These are phyloP conservation scores for Pecoramyces ruminantium DNA, from an alignment of 192 early-diverging fungal species.

Conservation along the genomic window DNA sequence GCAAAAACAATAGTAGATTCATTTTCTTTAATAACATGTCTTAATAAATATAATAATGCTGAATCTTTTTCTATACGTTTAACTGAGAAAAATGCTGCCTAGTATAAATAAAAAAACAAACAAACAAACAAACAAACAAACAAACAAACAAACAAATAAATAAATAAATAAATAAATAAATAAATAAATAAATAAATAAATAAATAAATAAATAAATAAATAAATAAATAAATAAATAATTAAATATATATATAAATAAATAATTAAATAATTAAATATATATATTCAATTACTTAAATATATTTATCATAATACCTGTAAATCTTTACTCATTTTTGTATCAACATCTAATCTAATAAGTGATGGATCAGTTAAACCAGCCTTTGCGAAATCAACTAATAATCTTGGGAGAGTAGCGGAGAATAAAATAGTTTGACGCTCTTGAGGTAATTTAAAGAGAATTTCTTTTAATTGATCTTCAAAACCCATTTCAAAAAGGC, in stretches of 20 bases:
- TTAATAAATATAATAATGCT: slow-evolving; percentile 67
- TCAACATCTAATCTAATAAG: slow-evolving; percentile 88
- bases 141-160: too few species aligned
- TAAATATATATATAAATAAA: too few species aligned
- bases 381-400: slow-evolving; percentile 92
- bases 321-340: slow-evolving; percentile 81
- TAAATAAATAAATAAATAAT: background rate
- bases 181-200: slow-evolving; percentile 32
- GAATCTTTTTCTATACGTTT: slow-evolving; percentile 82
- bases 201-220: background rate
- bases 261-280: too few species aligned
- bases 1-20: slow-evolving; percentile 73
- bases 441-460: slow-evolving; percentile 58
- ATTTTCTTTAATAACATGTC: slow-evolving; percentile 45
- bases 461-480: slow-evolving; percentile 89
- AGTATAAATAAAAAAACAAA: too few species aligned
- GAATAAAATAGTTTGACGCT: slow-evolving; percentile 83
- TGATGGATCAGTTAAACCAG: slow-evolving; percentile 82
- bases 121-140: too few species aligned
- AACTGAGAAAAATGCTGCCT: slow-evolving; percentile 71
- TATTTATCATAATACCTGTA: slow-evolving; percentile 48
- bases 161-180: background rate
- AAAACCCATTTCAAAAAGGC: slow-evolving; percentile 94
- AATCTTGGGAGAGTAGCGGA: slow-evolving; percentile 88
- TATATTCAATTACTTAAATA: too few species aligned